Evolutionary conservation across 2,329 filamentous ascomycete species (phyloP), one percentile per base, ranked within the genome.

Genomic region (Chrysoporthe austroafricana): DNA sequence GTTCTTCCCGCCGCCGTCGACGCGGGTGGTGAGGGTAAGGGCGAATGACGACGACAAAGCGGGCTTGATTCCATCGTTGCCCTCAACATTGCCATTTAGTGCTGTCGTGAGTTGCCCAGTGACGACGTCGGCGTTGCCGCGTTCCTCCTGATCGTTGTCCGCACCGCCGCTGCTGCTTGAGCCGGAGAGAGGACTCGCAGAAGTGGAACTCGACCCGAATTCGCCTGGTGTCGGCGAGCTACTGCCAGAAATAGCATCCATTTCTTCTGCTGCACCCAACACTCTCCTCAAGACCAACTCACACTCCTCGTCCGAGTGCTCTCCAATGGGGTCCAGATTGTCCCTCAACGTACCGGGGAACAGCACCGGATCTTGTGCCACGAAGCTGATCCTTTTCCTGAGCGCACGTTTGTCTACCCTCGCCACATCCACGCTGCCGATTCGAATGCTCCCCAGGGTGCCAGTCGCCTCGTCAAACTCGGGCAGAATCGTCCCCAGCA

Each of bases 281-380:
- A 91, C 90, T 9, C 88, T 86, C 16, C 81, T 80, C 3, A 94
- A 81, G 1, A 85, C 83, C 7, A 78, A 77, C 4, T 77, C 76
- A 73, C 85, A 86, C 66, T 84, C 85, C 2, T 74, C 75, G 58
- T 87, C 82, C 18, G 87, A 82, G 66, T 83, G 83, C 69, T 90
- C 86, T 6, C 81, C 81, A 64, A 91, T 82, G 0, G 91, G 89
- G 71, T 94, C 91, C 32, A 94, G 83, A 73, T 94, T 89, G 74
- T 88, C 84, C 34, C 85, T 82, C 48, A 88, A 74, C 0, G 85
- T 85, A 3, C 86, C 86, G 0, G 86, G 85, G 73, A 89, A 88
- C 1, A 90, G 78, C 0, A 87, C 86, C 0, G 88, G 88, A 64
- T 90, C 88, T 72, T 90, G 88, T 1, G 88, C 87, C 36, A 90